Evolutionary conservation across 805 yeast genomes (phyloP).

Genomic region (Wickerhamiella galacta): DNA sequence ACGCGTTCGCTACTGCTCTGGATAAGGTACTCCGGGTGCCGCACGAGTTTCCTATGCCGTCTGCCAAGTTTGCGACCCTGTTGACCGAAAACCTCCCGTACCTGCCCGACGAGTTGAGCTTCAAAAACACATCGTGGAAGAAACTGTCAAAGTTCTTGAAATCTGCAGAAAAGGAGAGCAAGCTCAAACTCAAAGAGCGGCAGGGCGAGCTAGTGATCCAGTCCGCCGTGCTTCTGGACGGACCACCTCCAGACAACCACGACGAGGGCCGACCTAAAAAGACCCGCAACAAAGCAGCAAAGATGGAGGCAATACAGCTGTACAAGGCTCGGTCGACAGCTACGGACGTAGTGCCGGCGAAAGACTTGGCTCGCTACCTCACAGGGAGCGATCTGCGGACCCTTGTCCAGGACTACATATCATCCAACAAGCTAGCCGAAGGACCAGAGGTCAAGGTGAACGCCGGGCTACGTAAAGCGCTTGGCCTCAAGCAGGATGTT

Average conservation of each 20-base stretch:
- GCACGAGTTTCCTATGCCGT: constrained; percentile 38
- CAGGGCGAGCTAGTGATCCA: constrained; percentile 60
- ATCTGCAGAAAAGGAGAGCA: constrained; percentile 63
- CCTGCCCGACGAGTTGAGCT: constrained; percentile 21
- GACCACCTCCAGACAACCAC: neutral
- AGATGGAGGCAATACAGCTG: constrained; percentile 14
- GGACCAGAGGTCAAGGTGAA: constrained; percentile 38
- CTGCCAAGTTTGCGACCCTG: constrained; percentile 50
- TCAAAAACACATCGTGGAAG: constrained; percentile 78
- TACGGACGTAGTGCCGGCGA: constrained; percentile 11
- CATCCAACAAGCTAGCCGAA: constrained; percentile 33
- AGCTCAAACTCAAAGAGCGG: constrained; percentile 61
- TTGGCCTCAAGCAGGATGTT: constrained; percentile 22
- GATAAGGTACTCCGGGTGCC: constrained; percentile 42
- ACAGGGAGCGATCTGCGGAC: constrained; percentile 37
- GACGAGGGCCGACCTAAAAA: constrained; percentile 1
- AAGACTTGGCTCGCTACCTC: constrained; percentile 26
- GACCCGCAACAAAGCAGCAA: constrained; percentile 3
- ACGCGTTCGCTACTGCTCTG: constrained; percentile 54
- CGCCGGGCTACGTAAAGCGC: constrained; percentile 31
- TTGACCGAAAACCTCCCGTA: constrained; percentile 58
- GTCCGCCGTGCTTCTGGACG: neutral
- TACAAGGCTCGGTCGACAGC: constrained; percentile 19
- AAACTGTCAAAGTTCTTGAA: constrained; percentile 74
- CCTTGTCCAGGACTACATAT: constrained; percentile 40